phyloP scores from a whole-genome alignment of 495 filamentous ascomycete genomes.

The Penicillium roqueforti region DNA sequence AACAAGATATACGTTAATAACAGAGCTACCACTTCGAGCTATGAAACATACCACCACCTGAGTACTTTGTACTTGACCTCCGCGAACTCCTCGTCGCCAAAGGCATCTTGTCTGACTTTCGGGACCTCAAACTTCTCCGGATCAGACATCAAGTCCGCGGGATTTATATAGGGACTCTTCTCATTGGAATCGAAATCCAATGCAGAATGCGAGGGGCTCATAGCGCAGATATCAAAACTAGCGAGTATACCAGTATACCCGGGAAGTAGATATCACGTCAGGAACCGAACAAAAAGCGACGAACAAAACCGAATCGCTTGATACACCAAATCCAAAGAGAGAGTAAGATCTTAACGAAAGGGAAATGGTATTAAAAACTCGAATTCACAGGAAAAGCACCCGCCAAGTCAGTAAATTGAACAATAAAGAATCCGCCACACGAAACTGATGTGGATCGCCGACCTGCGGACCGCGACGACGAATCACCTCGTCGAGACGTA shows the following conservation, averaged over 20 bases:
- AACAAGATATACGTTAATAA: neutral
- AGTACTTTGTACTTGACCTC: constrained; percentile 42
- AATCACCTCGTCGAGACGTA: constrained; percentile 24
- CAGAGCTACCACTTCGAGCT: neutral
- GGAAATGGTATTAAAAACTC: neutral
- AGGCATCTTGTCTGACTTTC: constrained; percentile 30
- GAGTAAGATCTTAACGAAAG: neutral
- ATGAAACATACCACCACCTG: constrained; percentile 38
- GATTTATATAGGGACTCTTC: constrained; percentile 9
- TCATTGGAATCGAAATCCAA: neutral
- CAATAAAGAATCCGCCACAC: constrained; percentile 6
- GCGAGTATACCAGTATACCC: neutral
- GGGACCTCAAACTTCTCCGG: constrained; percentile 18
- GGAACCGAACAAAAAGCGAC: neutral
- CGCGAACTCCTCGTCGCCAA: constrained; percentile 39
- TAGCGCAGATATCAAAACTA: constrained; percentile 4
- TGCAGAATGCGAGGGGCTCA: constrained; percentile 6
- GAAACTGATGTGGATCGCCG: constrained; percentile 8
- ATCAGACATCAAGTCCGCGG: constrained; percentile 13
- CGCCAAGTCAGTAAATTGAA: constrained; percentile 1
- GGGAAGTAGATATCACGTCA: neutral
- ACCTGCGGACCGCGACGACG: constrained; percentile 12
- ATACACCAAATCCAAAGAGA: neutral
- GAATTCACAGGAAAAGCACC: neutral
- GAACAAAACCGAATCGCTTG: neutral